phyloP scores from a whole-genome alignment of 192 early-diverging fungal genomes.

The Coemansia reversa region DNA sequence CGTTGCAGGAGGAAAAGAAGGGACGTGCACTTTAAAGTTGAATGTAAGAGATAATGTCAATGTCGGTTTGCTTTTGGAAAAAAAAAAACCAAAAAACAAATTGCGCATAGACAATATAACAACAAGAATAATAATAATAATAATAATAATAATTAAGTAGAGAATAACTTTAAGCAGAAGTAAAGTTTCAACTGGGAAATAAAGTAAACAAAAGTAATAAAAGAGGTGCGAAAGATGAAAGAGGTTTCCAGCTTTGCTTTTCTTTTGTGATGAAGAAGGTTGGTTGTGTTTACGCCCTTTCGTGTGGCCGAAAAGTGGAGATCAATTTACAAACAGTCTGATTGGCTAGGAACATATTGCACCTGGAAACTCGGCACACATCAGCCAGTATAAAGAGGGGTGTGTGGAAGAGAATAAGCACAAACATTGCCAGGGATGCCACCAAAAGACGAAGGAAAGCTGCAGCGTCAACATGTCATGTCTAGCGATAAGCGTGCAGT shows the following conservation, averaged over 20 bases:
- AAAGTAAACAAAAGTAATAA: neutral
- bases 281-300: no score
- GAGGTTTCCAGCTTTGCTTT: neutral
- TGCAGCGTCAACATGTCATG: no score
- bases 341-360: neutral
- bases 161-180: neutral
- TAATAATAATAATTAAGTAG: neutral
- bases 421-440: no score
- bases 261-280: no score
- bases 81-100: neutral
- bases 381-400: neutral
- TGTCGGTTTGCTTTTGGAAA: no score
- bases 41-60: neutral
- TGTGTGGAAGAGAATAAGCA: no score
- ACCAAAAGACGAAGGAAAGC: no score
- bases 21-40: neutral
- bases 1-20: neutral
- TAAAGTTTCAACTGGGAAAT: neutral
- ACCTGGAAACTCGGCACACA: neutral
- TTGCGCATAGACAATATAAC: neutral
- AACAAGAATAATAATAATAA: slow-evolving; percentile 2
- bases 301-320: neutral
- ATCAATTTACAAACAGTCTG: neutral
- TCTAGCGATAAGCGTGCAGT: no score
- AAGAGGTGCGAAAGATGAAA: neutral